Evolutionary conservation across 768 basidiomycete genomes (phyloP), one percentile per base, ranked within the genome.

Genomic region (Cystobasidium onofrii): DNA sequence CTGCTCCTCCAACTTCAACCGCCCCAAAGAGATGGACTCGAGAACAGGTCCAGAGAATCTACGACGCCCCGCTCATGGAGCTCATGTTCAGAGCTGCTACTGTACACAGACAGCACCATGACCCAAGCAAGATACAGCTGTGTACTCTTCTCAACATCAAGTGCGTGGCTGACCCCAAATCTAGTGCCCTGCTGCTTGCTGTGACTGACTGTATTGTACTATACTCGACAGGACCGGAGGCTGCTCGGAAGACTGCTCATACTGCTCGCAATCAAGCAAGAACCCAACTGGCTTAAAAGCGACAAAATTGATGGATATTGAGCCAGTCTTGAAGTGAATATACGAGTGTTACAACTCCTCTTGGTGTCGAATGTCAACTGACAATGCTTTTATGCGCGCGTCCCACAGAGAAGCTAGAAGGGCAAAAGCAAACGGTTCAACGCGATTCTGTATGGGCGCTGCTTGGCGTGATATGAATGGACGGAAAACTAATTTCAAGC

Each of bases 101-200:
- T 1, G 86, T 94, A 13, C 95, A 98, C 81, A 85, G 94, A 76
- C 85, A 88, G 79, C 84, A 90, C 81, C 92, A 96, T 77, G 89
- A 94, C 82, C 88, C 93, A 36, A 85, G 82, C 77, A 92, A 96
- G 84, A 87, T 98, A 34, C 95, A 98, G 82, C 85, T 98, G 36
- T 97, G 94, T 78, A 98, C 95, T 2, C 85, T 98, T 34, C 92
- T 98, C 90, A 98, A 98, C 81, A 98, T 98, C 82, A 98, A 98
- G 83, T 92, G 92, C 91, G 81, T 77, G 89, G 85, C n/a, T n/a
- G n/a, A n/a, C 54, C n/a, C n/a, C 31, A 23, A 57, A 23, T 13
- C n/a, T n/a, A n/a, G n/a, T n/a, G n/a, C n/a, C n/a, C n/a, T n/a
- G n/a, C n/a, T n/a, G n/a, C n/a, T n/a, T n/a, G n/a, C n/a, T n/a